Base-by-base conservation (phyloP, 1,284 basidiomycete species). In the Agroathelia rolfsii region DNA sequence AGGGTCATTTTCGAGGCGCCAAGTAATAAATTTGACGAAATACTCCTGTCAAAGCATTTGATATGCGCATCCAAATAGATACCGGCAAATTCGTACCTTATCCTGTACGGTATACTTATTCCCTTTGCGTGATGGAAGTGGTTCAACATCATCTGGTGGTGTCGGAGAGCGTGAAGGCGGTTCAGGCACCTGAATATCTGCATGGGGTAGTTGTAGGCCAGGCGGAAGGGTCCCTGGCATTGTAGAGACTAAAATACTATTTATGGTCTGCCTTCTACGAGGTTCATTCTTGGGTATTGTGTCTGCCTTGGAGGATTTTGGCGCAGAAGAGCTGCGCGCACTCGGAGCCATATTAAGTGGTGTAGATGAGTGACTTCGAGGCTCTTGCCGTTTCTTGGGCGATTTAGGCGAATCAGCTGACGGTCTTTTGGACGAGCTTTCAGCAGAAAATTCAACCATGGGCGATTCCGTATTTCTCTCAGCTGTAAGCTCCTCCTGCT, bases 111-210 rank as follows among this genome's bases (percentile, higher is more conserved):
- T 82, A 44, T 75, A 83, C 47, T 56, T 70, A 39, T 74, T 66
- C 30, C 74, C 67, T 22, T 48, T 45, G 16, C 53, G 57, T 22
- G 48, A 45, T 16, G 53, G 57, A 7, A n/a, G n/a, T 21, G 55
- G 50, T 28, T 72, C 56, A 15, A 73, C 46, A 32, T 52, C 51
- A 4, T 58, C 64, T 3, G 79, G 79, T 19, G 78, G 78, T 2
- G 63, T 70, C 3, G 79, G 79, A n/a, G 72, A 72, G 24, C 75
- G 68, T 13, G 74, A 73, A 6, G 76, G 74, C 9, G 73, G 69
- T 7, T 63, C 59, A 3, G 76, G 76, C 25, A 76, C 56, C 42
- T 58, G 63, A 34, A 76, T 56, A 29, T 71, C 64, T 28, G 65
- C 56, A 45, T 75, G 66, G 13, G 73, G 72, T 55, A 51, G 24